These are phyloP conservation scores for Dendrobium nobile DNA, from an alignment of 106 monocot genomes.

Conservation along the genomic window DNA sequence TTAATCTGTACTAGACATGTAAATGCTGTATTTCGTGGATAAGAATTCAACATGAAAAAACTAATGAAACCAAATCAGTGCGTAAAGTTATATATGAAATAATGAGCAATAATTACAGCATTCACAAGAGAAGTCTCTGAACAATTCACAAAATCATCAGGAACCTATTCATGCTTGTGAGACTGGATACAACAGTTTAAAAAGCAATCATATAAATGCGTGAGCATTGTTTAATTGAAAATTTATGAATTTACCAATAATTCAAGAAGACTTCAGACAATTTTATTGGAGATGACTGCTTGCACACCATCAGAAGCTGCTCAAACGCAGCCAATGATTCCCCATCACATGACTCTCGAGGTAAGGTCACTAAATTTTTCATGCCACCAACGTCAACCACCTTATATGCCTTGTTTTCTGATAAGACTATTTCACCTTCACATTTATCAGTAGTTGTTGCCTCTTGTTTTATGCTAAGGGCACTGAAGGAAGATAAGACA, in stretches of 20 bases:
- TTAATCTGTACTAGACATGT: too few relatives aligned
- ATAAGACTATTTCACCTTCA: slow-evolving; percentile 7
- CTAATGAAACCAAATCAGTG: too few relatives aligned
- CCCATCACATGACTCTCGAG: slow-evolving; percentile 16
- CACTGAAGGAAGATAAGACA: slow-evolving; percentile 33
- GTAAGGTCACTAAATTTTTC: slow-evolving; percentile 12
- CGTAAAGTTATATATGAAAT: neutral
- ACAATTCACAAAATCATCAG: neutral
- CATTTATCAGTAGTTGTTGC: slow-evolving; percentile 3
- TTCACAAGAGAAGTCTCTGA: neutral
- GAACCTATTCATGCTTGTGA: neutral
- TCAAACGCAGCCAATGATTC: slow-evolving; percentile 46
- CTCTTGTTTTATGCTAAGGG: slow-evolving; percentile 46
- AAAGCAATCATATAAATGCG: neutral
- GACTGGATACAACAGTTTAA: neutral
- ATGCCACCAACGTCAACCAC: slow-evolving; percentile 18
- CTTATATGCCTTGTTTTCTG: slow-evolving; percentile 5
- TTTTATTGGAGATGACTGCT: slow-evolving; percentile 47
- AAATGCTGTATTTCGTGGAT: too few relatives aligned
- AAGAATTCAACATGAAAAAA: too few relatives aligned
- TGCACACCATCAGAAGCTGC: slow-evolving; percentile 77
- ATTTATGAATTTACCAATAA: slow-evolving; percentile 53
- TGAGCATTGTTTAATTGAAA: neutral
- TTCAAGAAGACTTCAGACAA: slow-evolving; percentile 55
- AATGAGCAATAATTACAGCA: neutral